A percentile compares a stretch with the other conserved stretches of the same genome.
These are phyloP conservation scores for Calycina marina DNA, from an alignment of 2,329 filamentous ascomycete genomes.

Conservation along the genomic window DNA sequence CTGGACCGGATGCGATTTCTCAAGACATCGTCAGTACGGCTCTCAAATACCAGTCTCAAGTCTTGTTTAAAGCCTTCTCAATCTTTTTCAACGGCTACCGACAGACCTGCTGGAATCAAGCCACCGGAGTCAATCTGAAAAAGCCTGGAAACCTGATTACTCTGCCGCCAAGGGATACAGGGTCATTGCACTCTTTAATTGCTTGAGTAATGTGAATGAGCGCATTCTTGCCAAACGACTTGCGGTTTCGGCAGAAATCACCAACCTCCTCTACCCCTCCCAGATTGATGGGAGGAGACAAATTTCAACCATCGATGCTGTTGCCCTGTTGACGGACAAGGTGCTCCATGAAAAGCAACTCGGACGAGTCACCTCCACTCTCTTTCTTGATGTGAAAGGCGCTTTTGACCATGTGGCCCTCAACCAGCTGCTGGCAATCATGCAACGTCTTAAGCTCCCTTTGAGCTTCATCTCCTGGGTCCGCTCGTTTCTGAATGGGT, in stretches of 20 bases:
- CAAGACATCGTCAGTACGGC: constrained; percentile 1
- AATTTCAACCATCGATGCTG: constrained; percentile 4
- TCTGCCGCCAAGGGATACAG: constrained; percentile 1
- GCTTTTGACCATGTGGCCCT: constrained; percentile 2
- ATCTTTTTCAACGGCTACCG: constrained; percentile 1
- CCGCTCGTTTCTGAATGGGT: background rate
- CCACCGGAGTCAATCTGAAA: constrained; percentile 1
- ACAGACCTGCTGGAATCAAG: background rate
- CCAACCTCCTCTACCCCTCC: constrained; percentile 1
- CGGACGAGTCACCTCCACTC: background rate
- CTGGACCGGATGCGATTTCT: constrained; percentile 1
- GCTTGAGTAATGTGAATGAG: background rate
- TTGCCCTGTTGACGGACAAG: background rate
- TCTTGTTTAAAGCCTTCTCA: constrained; percentile 1
- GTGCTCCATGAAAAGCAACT: background rate
- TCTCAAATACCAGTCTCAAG: background rate
- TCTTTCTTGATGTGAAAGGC: constrained; percentile 4
- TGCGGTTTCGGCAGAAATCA: constrained; percentile 2
- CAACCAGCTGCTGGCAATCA: constrained; percentile 2
- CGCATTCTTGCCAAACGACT: constrained; percentile 2
- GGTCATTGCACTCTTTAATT: constrained; percentile 1
- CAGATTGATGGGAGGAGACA: constrained; percentile 1
- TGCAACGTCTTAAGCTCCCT: background rate
- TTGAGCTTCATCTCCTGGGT: background rate
- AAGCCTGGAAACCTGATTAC: constrained; percentile 1